Percentiles rank a stretch among this genome's conserved stretches.
Evolutionary conservation across 805 yeast species (phyloP).

Genomic region (Zygosaccharomyces gambellarensis): DNA sequence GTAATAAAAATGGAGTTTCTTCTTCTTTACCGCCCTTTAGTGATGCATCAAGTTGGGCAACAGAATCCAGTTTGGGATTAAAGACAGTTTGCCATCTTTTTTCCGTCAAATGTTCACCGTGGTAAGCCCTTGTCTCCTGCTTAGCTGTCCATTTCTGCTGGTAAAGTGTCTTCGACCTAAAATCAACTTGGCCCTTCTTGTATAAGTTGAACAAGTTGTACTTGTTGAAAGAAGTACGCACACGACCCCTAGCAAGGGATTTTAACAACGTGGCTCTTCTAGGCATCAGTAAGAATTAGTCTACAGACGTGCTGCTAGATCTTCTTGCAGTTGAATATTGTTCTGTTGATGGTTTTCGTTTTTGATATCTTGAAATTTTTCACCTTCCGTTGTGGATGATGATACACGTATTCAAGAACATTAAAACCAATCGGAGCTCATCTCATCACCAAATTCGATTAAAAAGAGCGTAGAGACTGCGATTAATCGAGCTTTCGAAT

Average conservation of each 20-base stretch:
- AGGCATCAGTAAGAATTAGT: constrained; percentile 42
- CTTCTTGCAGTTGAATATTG: not conserved
- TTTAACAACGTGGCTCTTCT: constrained; percentile 53
- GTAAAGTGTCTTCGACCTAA: constrained; percentile 63
- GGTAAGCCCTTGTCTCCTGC: constrained; percentile 88
- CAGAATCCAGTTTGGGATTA: constrained; percentile 67
- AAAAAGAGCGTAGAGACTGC: not conserved
- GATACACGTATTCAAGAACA: not conserved
- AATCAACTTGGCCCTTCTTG: constrained; percentile 58
- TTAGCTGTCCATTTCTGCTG: constrained; percentile 92
- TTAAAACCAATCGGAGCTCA: not conserved
- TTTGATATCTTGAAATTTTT: not conserved
- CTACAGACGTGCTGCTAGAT: not conserved
- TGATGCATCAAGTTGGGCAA: constrained; percentile 83
- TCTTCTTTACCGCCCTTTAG: constrained; percentile 50
- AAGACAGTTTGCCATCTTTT: constrained; percentile 71
- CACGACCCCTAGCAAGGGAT: constrained; percentile 60
- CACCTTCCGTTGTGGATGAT: constrained; percentile 3
- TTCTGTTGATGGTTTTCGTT: not conserved
- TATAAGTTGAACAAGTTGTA: constrained; percentile 82
- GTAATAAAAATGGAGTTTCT: constrained; percentile 78
- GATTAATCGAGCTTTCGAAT: not conserved
- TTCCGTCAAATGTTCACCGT: constrained; percentile 91
- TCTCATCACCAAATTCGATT: not conserved
- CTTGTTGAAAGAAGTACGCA: constrained; percentile 89